These are phyloP conservation scores for Suillus occidentalis DNA, from an alignment of 768 basidiomycete genomes.

Conservation along the genomic window DNA sequence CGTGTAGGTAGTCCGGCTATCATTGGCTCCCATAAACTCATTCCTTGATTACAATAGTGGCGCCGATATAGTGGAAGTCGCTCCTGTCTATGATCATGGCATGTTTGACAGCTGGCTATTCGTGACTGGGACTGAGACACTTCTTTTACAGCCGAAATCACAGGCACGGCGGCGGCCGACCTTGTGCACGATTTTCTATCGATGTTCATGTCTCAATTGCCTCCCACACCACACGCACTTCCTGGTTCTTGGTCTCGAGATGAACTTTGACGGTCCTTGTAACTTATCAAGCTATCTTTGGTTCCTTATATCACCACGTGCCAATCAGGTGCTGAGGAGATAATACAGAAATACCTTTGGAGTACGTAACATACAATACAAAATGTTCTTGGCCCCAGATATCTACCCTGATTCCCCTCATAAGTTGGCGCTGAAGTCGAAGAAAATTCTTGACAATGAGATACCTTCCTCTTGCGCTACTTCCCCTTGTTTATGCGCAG, in stretches of 20 bases:
- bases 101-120: neutral
- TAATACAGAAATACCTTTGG: slow-evolving; percentile 1
- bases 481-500: slow-evolving; percentile 5
- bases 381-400: neutral
- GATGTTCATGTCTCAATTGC: slow-evolving; percentile 33
- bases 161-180: slow-evolving; percentile 44
- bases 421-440: neutral
- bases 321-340: slow-evolving; percentile 1
- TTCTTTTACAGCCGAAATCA: slow-evolving; percentile 36
- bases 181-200: slow-evolving; percentile 47
- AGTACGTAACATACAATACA: slow-evolving; percentile 1
- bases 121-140: neutral
- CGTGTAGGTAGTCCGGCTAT: slow-evolving; percentile 49
- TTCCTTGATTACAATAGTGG: slow-evolving; percentile 41
- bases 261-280: slow-evolving; percentile 18
- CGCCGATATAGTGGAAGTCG: slow-evolving; percentile 72
- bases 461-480: slow-evolving; percentile 1
- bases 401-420: neutral
- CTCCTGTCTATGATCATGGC: slow-evolving; percentile 75
- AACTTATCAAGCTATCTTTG: neutral
- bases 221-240: slow-evolving; percentile 21
- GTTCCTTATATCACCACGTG: slow-evolving; percentile 1
- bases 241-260: slow-evolving; percentile 18
- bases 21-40: neutral
- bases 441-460: slow-evolving; percentile 1